Percentiles rank a stretch among this genome's conserved stretches.
phyloP scores from a whole-genome alignment of 2,329 filamentous ascomycete genomes.

The Pestalotiopsis sp. region DNA sequence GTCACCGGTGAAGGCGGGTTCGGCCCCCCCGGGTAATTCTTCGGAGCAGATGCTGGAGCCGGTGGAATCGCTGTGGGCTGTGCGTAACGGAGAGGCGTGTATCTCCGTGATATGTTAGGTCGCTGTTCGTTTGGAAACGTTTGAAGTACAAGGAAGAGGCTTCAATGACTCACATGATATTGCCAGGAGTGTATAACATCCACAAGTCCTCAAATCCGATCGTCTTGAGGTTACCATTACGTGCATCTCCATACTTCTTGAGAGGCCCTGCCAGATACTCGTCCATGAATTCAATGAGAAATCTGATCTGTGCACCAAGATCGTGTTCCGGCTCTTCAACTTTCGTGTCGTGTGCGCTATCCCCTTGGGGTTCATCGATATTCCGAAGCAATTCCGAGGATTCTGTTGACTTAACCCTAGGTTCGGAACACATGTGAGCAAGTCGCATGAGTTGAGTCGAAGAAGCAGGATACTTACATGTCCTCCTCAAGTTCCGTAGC shows the following conservation, averaged over 20 bases:
- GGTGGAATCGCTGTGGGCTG: background rate
- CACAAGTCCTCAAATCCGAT: constrained; percentile 25
- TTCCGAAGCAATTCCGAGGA: background rate
- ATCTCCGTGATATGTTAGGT: too few relatives aligned
- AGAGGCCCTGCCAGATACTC: constrained; percentile 15
- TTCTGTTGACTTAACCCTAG: background rate
- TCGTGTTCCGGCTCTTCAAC: background rate
- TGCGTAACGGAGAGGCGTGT: background rate
- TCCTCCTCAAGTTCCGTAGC: background rate
- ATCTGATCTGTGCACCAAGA: background rate
- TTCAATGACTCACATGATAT: constrained; percentile 13
- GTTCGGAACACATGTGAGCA: background rate
- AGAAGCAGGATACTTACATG: background rate
- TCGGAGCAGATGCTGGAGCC: background rate
- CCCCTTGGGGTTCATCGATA: background rate
- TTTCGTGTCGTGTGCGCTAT: background rate
- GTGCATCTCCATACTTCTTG: constrained; percentile 9
- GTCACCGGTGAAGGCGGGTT: background rate
- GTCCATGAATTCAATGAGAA: constrained; percentile 15
- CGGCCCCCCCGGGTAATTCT: background rate
- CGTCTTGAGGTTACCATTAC: constrained; percentile 5
- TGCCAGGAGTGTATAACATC: constrained; percentile 25
- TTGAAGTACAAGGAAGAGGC: constrained; percentile 13
- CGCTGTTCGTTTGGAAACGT: too few relatives aligned
- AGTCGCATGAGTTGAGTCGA: background rate